phyloP scores from a whole-genome alignment of 371 early-diverging fungal species.

The Gilbertella persicaria region DNA sequence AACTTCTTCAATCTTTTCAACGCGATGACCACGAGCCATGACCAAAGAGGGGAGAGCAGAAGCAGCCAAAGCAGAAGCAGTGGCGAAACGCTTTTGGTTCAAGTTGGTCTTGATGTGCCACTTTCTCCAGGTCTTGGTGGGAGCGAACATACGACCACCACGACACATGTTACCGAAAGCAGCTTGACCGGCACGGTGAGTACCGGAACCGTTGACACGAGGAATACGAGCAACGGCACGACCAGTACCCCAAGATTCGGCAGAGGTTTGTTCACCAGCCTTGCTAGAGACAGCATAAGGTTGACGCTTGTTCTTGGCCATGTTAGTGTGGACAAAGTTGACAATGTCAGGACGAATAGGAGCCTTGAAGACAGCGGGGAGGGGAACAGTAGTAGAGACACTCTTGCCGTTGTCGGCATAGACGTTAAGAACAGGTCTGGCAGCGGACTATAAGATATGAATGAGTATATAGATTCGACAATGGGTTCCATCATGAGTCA shows the following conservation, averaged over 20 bases:
- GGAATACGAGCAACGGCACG: constrained; percentile 99
- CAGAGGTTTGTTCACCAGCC: constrained; percentile 99
- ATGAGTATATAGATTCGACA: not conserved
- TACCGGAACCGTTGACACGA: constrained; percentile 98
- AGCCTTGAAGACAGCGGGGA: constrained; percentile 98
- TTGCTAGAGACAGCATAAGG: constrained; percentile 97
- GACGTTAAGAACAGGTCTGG: constrained; percentile 92
- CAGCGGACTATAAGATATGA: constrained; percentile 41
- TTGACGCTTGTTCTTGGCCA: constrained; percentile 99
- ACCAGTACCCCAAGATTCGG: constrained; percentile 99
- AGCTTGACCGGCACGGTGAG: constrained; percentile 99
- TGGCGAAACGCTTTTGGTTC: constrained; percentile 98
- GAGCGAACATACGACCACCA: constrained; percentile 99
- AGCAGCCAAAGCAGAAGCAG: constrained; percentile 98
- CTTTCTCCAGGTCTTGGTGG: constrained; percentile 99
- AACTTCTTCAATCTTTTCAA: constrained; percentile 94
- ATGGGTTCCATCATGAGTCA: not conserved
- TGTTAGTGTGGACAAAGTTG: constrained; percentile 95
- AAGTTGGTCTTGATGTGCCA: constrained; percentile 99
- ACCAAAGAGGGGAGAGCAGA: constrained; percentile 96
- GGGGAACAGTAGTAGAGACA: constrained; percentile 74
- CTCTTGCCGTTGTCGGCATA: constrained; percentile 81
- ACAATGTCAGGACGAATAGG: constrained; percentile 99
- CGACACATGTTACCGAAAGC: constrained; percentile 99
- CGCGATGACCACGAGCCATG: constrained; percentile 98